Base-by-base conservation (phyloP, 2,329 filamentous ascomycete species). In the Magnaporthiopsis rhizophila region DNA sequence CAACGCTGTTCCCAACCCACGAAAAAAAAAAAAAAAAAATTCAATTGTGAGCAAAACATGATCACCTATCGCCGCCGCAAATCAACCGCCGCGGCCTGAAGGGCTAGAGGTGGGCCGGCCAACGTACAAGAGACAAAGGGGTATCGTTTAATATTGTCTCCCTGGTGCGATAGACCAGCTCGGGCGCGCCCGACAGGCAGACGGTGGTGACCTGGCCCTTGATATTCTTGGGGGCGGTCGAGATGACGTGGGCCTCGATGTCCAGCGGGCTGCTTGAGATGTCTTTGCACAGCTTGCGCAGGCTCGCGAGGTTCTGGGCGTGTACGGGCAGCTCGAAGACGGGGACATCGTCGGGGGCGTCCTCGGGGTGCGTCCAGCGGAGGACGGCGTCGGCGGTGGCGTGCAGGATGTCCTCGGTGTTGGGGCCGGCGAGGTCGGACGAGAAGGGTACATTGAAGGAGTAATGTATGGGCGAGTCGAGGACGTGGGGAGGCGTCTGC, bases 381-480 rank as follows among this genome's bases (percentile, higher is more conserved):
- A 94, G 85, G 68, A 96, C 88, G 66, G 94, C 93, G 70, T 92
- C 90, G 65, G 88, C 86, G 68, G 91, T 97, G 68, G 94, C 92
- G 78, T 97, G 94, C 66, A 98, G 85, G 72, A 99, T 91, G 77
- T 98, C 93, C 76, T 97, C 92, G 69, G 90, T 90, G 72, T 98
- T 92, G 68, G 95, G 95, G 45, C 95, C 95, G 67, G 91, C 86
- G 67, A 99, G 87, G 72, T 94, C 94, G 68, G 91, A 96, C 70
- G 92, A 89, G 78, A 98, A 97, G 66, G 95, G 95, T 61, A 99
- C 90, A 75, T 97, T 98, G 87, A 99, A 98, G 69, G 92, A 94
- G 75, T 97, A 89, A 77, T 96, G 92, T 77, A 98, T 91, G 69
- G 87, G 87, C 63, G 88, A 83, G 74, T 94, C 90, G 73, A 89